phyloP scores from a whole-genome alignment of 768 basidiomycete genomes.

The Obba rivulosa region DNA sequence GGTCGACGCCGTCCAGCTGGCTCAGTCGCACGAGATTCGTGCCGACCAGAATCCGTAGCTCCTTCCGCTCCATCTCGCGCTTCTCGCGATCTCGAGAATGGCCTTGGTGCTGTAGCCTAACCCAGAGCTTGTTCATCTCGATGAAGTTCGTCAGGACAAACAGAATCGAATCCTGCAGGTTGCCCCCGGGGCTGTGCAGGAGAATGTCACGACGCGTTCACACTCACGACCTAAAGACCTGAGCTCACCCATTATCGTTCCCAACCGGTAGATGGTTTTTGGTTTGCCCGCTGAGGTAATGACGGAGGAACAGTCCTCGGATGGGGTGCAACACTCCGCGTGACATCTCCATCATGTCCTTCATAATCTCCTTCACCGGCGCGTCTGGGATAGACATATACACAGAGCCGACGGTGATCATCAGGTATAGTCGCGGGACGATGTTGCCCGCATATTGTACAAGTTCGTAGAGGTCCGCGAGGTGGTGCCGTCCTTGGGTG shows the following conservation, averaged over 20 bases:
- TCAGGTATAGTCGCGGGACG: constrained; percentile 89
- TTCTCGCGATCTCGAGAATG: constrained; percentile 97
- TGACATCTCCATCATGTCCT: constrained; percentile 99
- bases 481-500: constrained; percentile 83
- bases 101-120: constrained; percentile 95
- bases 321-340: constrained; percentile 97
- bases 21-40: constrained; percentile 95
- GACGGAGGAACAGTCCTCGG: constrained; percentile 89
- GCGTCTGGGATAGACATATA: constrained; percentile 99
- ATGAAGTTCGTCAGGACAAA: constrained; percentile 99
- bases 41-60: constrained; percentile 92
- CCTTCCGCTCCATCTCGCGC: constrained; percentile 92
- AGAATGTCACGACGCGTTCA: neutral
- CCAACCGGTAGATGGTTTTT: constrained; percentile 94
- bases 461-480: constrained; percentile 97
- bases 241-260: constrained; percentile 66
- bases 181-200: constrained; percentile 68
- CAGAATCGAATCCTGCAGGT: constrained; percentile 89
- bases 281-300: constrained; percentile 96
- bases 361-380: constrained; percentile 99
- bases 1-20: constrained; percentile 93
- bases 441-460: constrained; percentile 99
- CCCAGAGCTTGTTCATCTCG: constrained; percentile 99
- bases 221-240: neutral
- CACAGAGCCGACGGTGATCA: constrained; percentile 99